A percentile compares a stretch with the other conserved stretches of the same genome.
These are phyloP conservation scores for Stemphylium beticola DNA, from an alignment of 2,329 filamentous ascomycete species.

Conservation along the genomic window DNA sequence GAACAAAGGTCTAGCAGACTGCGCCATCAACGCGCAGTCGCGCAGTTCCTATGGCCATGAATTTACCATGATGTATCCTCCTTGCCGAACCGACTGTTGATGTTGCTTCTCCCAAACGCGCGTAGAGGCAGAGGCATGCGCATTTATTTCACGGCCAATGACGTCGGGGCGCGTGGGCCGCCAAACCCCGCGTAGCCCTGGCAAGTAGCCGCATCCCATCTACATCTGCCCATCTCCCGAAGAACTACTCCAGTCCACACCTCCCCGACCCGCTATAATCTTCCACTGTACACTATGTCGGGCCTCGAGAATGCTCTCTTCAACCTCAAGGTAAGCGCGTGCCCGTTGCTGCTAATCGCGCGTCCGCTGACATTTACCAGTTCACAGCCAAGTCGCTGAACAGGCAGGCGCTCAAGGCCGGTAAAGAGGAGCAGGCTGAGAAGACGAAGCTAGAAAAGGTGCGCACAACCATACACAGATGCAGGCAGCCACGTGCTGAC, in stretches of 20 bases:
- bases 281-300: slow-evolving; percentile 54
- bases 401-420: slow-evolving; percentile 66
- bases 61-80: background rate
- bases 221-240: slow-evolving; percentile 21
- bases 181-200: slow-evolving; percentile 33
- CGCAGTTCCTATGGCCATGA: background rate
- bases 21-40: background rate
- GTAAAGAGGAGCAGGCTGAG: slow-evolving; percentile 66
- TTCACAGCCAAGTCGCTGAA: slow-evolving; percentile 70
- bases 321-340: slow-evolving; percentile 61
- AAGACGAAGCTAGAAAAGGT: slow-evolving; percentile 68
- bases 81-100: slow-evolving; percentile 1
- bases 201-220: slow-evolving; percentile 35
- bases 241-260: slow-evolving; percentile 13
- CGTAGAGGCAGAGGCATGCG: background rate
- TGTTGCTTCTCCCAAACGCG: slow-evolving; percentile 9
- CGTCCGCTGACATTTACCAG: slow-evolving; percentile 47
- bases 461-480: background rate
- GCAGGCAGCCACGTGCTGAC: background rate
- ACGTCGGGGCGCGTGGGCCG: slow-evolving; percentile 31
- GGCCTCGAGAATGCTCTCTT: slow-evolving; percentile 67
- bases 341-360: background rate
- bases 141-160: slow-evolving; percentile 9
- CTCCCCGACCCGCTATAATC: slow-evolving; percentile 12
- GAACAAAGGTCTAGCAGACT: background rate